Percentiles rank a stretch among this genome's conserved stretches.
Conservation (phyloP, 2,329 filamentous ascomycete species). For the Neonectria ditissima region DNA sequence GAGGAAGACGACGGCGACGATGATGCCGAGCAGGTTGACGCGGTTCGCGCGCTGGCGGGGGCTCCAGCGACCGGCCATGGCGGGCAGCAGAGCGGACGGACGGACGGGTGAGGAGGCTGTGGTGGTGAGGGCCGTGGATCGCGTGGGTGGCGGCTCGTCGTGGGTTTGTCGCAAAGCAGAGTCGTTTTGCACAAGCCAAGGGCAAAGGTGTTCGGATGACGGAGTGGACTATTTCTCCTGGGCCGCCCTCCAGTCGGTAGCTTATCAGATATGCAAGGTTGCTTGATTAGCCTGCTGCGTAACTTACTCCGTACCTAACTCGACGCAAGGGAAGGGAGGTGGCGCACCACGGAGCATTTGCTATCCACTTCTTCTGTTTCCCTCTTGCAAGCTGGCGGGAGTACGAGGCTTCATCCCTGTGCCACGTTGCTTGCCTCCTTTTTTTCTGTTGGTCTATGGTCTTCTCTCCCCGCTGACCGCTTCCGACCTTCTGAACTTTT, state of each 20-base stretch:
- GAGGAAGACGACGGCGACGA: slow-evolving; percentile 41
- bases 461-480: not conserved
- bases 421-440: not conserved
- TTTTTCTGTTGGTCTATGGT: not conserved
- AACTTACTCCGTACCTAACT: too few relatives aligned
- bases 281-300: too few relatives aligned
- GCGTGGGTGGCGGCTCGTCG: not conserved
- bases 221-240: not conserved
- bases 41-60: slow-evolving; percentile 45
- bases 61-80: slow-evolving; percentile 43
- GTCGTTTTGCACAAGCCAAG: not conserved
- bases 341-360: not conserved
- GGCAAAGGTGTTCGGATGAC: not conserved
- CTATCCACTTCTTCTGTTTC: not conserved
- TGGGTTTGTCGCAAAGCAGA: not conserved
- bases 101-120: not conserved
- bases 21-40: slow-evolving; percentile 41
- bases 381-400: too few relatives aligned
- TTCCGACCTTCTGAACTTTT: not conserved
- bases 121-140: not conserved
- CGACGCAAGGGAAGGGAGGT: slow-evolving; percentile 9
- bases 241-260: too few relatives aligned
- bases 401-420: not conserved
- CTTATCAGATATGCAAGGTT: too few relatives aligned
- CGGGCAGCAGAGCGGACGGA: slow-evolving; percentile 6